Percentiles rank a stretch among this genome's conserved stretches.
Evolutionary conservation across 495 filamentous ascomycete species (phyloP).

Genomic region (Aspergillus heteromorphus): DNA sequence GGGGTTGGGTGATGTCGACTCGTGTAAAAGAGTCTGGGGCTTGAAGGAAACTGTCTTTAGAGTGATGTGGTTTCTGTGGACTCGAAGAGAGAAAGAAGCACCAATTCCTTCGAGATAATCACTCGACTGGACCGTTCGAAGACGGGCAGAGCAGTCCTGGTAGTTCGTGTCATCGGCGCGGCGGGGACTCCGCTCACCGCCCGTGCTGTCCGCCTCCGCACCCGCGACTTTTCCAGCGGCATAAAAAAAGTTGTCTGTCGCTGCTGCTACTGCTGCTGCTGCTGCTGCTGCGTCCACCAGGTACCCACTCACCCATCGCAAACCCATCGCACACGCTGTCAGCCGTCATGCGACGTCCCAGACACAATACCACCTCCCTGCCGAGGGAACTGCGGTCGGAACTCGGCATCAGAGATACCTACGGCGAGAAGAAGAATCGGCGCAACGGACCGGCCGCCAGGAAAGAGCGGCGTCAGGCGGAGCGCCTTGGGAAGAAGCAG

Average conservation of each 20-base stretch:
- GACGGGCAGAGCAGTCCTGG: background rate
- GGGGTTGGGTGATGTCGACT: slow-evolving; percentile 10
- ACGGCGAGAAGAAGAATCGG: slow-evolving; percentile 36
- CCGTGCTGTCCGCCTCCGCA: background rate
- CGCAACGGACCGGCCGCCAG: slow-evolving; percentile 39
- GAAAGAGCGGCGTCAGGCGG: slow-evolving; percentile 58
- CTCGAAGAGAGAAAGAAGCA: background rate
- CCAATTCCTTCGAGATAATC: no score
- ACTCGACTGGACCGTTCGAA: no score
- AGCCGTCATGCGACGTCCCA: slow-evolving; percentile 34
- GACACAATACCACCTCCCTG: slow-evolving; percentile 56
- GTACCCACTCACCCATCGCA: background rate
- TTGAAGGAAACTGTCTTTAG: no score
- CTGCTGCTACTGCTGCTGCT: no score
- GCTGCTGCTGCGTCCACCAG: slow-evolving; percentile 18
- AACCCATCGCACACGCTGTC: background rate
- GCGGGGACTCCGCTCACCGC: background rate
- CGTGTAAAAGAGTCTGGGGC: no score
- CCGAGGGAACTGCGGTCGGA: slow-evolving; percentile 57
- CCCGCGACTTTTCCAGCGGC: background rate
- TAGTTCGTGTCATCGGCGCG: no score
- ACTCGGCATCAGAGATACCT: slow-evolving; percentile 46
- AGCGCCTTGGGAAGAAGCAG: slow-evolving; percentile 51
- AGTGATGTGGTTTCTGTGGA: no score
- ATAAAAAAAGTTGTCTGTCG: no score